Evolutionary conservation across 257 asterid species (phyloP), one percentile per base, ranked within the genome.

Genomic region (Scutellaria barbata): DNA sequence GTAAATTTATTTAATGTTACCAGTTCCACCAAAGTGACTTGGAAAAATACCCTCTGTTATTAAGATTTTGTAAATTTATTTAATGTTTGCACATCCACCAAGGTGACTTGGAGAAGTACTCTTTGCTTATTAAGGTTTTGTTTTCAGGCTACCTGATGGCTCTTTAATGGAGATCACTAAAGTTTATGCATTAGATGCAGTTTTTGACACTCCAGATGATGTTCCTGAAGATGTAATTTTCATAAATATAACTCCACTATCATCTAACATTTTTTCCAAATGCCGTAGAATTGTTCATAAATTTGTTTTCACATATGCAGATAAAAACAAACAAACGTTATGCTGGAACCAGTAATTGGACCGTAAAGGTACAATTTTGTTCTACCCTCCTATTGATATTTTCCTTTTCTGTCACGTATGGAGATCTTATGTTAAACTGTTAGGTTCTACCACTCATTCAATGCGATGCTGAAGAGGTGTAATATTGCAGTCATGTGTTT

Each of bases 271-370:
- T 48, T 55, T 67, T 68, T 5, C 5, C 46, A 25, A 63, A 43
- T 47, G 18, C 62, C 39, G 10, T 56, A 37, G n/a, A 58, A 63
- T 63, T 43, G 60, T 57, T 76, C 53, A 17, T 60, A 13, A 53
- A 14, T 30, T 64, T 57, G 33, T 66, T 55, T 43, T 66, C 37
- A 4, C 37, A 3, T 66, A 14, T 84, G 89, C 90, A 90, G 97
- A 82, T 90, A 77, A 90, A 83, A 81, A 9, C 89, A 46, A 90
- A 90, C 69, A 88, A 90, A 56, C 96, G 96, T 11, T 90, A 90
- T 82, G 97, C 96, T 62, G 94, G 96, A 69, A 80, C 96, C 63
- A 81, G 86, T 81, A 90, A 88, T 75, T 90, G 97, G 97, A 90
- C 96, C 18, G 97, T 90, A 6, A 74, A 82, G 92, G 96, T 88